Evolutionary conservation across 2,329 filamentous ascomycete genomes (phyloP), one percentile per base, ranked within the genome.

Genomic region (Calonectria naviculata): DNA sequence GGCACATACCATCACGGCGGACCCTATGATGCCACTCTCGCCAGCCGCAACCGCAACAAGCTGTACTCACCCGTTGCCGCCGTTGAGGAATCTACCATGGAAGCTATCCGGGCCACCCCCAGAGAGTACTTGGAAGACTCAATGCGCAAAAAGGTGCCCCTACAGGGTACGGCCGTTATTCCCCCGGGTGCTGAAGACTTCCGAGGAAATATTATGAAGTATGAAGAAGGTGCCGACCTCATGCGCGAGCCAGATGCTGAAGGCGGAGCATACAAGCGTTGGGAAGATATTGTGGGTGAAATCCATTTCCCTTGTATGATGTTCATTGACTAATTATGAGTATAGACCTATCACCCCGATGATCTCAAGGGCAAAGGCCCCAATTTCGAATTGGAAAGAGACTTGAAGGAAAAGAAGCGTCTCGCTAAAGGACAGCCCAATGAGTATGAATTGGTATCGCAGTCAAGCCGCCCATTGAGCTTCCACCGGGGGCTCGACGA

Each of bases 291-390:
- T 75, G 95, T 97, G 87, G 83, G 92, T 88, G 24, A 29, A 12
- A 26, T 4, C 19, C n/a, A 15, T 19, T 10, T 21, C 34, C 21
- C 12, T 28, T 38, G 4, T 26, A 24, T 8, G 12, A 8, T 29
- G 12, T 26, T 19, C 28, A n/a, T 9, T 12, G 15, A 12, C 73
- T 78, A 63, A 78, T 63, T 34, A 2, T 4, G 6, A n/a, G 5
- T n/a, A 0, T 71, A 92, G 90, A 80, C 89, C 76, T 97, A 97
- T 81, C 89, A 90, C 67, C 92, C 93, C 7, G 90, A 93, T 52
- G 94, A 97, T 78, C 87, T 94, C 73, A 95, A 96, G 82, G 94
- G 94, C 78, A 95, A 97, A 83, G 93, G 93, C 52, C 93, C 94
- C 3, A 91, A 89, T 2, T 97, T 89, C 83, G 90, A 91, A 9